These are phyloP conservation scores for Cordyceps cicadae DNA, from an alignment of 2,329 filamentous ascomycete genomes.

Conservation along the genomic window DNA sequence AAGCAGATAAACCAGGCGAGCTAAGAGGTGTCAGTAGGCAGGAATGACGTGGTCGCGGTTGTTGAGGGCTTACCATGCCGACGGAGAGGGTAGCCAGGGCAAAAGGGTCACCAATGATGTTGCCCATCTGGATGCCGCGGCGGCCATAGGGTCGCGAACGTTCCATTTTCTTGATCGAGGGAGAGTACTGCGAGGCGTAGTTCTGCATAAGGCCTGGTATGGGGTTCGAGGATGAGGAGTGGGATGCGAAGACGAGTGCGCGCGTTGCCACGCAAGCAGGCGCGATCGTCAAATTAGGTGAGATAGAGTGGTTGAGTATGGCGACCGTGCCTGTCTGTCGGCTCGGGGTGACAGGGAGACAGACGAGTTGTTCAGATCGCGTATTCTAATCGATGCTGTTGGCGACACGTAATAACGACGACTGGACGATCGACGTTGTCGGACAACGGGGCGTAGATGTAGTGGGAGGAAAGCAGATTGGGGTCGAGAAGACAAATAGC, in stretches of 20 bases:
- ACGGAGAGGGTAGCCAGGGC: slow-evolving; percentile 92
- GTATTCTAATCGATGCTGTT: background rate
- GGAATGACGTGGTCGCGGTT: background rate
- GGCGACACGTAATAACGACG: slow-evolving; percentile 4
- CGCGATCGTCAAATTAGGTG: background rate
- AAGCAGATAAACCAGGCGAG: slow-evolving; percentile 94
- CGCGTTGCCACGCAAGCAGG: background rate
- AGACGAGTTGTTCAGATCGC: background rate
- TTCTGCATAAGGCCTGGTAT: slow-evolving; percentile 51
- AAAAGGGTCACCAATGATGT: slow-evolving; percentile 94
- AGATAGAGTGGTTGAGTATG: background rate
- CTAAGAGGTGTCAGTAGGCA: slow-evolving; percentile 38
- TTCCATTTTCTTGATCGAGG: slow-evolving; percentile 76
- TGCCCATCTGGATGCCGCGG: slow-evolving; percentile 65
- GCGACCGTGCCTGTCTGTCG: background rate
- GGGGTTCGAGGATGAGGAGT: background rate
- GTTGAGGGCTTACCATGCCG: slow-evolving; percentile 58
- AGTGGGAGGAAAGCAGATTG: background rate
- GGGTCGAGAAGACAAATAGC: background rate
- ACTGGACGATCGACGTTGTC: slow-evolving; percentile 10
- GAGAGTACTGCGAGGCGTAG: slow-evolving; percentile 65
- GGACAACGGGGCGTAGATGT: background rate
- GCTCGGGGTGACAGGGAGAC: background rate
- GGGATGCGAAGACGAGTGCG: background rate
- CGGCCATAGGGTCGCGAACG: slow-evolving; percentile 50